A percentile compares a stretch with the other conserved stretches of the same genome.
Evolutionary conservation across 345 rosid species (phyloP).

Genomic region (Aquilaria yunnanensis): DNA sequence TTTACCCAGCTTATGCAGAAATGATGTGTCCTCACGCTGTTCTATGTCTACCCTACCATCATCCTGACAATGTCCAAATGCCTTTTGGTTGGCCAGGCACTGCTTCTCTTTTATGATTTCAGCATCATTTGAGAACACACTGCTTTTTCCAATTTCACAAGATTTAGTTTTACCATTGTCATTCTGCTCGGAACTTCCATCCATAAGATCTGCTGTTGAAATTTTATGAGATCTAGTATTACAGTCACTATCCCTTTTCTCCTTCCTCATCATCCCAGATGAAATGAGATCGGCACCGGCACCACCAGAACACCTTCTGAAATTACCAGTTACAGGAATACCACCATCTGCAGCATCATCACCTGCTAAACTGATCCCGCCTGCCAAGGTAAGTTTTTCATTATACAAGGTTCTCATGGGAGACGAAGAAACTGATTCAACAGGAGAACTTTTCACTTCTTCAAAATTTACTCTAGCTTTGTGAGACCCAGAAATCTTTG

Average conservation of each 20-base stretch:
- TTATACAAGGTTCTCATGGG: conserved; percentile 35
- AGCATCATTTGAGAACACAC: conserved; percentile 12
- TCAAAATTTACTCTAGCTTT: conserved; percentile 29
- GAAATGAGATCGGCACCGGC: conserved; percentile 16
- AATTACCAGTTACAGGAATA: conserved; percentile 16
- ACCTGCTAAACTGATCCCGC: conserved; percentile 12
- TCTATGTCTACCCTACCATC: conserved; percentile 17
- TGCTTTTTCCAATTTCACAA: conserved; percentile 12
- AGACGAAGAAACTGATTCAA: conserved; percentile 51
- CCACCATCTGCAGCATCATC: conserved; percentile 11
- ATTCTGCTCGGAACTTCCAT: conserved; percentile 8
- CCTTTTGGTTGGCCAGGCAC: conserved; percentile 11
- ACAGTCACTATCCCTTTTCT: conserved; percentile 18
- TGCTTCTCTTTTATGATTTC: conserved; percentile 10
- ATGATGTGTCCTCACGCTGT: conserved; percentile 6
- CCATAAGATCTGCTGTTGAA: conserved; percentile 3
- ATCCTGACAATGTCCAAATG: conserved; percentile 2
- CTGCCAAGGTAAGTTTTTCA: conserved; percentile 19
- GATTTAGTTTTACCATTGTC: conserved; percentile 11
- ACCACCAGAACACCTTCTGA: conserved; percentile 16
- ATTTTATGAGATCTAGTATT: conserved; percentile 13
- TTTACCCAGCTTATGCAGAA: conserved; percentile 14
- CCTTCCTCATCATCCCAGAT: conserved; percentile 14
- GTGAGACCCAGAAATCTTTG: conserved; percentile 44
- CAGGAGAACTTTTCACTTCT: conserved; percentile 37